A percentile compares a stretch with the other conserved stretches of the same genome.
Conservation (phyloP, 1,139 yeast species). For the Zygosaccharomyces pseudobailii region DNA sequence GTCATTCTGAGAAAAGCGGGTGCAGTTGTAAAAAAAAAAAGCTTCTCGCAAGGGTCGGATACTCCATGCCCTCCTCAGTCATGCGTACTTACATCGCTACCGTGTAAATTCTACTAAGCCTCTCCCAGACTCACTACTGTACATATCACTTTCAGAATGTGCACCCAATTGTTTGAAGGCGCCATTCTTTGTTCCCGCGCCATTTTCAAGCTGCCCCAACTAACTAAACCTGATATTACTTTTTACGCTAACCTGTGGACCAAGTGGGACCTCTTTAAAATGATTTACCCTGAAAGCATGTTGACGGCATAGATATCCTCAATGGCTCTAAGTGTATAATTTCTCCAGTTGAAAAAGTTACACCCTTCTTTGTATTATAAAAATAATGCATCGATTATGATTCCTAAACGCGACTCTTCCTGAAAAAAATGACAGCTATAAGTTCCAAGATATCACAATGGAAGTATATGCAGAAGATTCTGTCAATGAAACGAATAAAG, state of each 20-base stretch:
- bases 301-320: background rate
- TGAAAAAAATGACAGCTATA: background rate
- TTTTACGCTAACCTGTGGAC: background rate
- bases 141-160: background rate
- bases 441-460: background rate
- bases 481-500: background rate
- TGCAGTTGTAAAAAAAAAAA: too few relatives aligned
- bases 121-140: background rate
- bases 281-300: background rate
- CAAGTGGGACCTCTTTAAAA: background rate
- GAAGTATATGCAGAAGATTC: background rate
- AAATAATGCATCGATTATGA: background rate
- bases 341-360: background rate
- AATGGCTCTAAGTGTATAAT: background rate
- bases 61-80: too few relatives aligned
- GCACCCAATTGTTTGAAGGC: constrained; percentile 1
- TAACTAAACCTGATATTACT: background rate
- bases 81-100: too few relatives aligned
- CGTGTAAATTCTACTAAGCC: too few relatives aligned
- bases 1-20: too few relatives aligned
- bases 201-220: background rate
- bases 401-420: background rate
- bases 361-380: constrained; percentile 1
- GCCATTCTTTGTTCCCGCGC: background rate
- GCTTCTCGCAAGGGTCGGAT: too few relatives aligned